A percentile compares a stretch with the other conserved stretches of the same genome.
phyloP scores from a whole-genome alignment of 2,329 filamentous ascomycete species.

The Cladosporium sp. region DNA sequence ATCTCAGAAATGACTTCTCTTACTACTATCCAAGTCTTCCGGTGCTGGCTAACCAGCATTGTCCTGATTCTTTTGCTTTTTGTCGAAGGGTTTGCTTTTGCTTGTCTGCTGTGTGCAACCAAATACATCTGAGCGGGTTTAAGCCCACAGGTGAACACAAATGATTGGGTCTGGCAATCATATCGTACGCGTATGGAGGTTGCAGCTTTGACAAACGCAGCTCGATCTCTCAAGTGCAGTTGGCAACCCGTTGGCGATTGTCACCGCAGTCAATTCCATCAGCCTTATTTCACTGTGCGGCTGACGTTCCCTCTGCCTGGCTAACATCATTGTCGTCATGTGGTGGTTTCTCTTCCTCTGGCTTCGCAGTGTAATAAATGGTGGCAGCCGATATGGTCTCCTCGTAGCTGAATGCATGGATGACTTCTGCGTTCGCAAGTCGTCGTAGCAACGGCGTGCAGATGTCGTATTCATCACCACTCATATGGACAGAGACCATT shows the following conservation, averaged over 20 bases:
- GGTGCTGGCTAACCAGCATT: conserved; percentile 8
- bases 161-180: no score
- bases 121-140: no score
- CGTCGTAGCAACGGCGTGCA: background rate
- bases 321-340: background rate
- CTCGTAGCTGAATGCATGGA: background rate
- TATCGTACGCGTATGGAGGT: no score
- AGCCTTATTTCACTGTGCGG: background rate
- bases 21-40: conserved; percentile 9
- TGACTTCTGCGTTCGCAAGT: background rate
- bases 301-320: background rate
- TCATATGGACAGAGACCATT: background rate
- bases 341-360: background rate
- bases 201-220: background rate
- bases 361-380: background rate
- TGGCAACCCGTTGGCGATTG: background rate
- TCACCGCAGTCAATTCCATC: background rate
- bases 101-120: no score
- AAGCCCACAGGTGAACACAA: no score
- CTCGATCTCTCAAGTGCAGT: background rate
- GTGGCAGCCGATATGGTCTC: background rate
- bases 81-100: no score
- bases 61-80: background rate
- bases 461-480: background rate
- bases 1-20: conserved; percentile 10